Base-by-base conservation (phyloP, 2,329 filamentous ascomycete genomes). In the Metarhizium anisopliae region DNA sequence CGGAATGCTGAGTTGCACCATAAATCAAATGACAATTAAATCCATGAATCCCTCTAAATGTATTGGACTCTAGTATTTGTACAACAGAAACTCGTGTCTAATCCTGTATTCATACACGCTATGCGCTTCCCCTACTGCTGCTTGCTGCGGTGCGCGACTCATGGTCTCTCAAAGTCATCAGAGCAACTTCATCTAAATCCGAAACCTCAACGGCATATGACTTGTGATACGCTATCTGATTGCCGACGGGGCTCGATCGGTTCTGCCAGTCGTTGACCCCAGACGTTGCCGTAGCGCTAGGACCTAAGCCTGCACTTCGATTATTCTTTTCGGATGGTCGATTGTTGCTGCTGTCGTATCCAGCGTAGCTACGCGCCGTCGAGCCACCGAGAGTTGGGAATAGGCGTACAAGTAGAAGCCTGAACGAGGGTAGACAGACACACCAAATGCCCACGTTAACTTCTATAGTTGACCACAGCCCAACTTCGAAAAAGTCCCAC, bases 401-500 rank as follows among this genome's bases (percentile, higher is more conserved):
- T 18, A 58, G 38, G n/a, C 50, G 50, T 1, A 55, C 51, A 8
- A 67, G 50, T 3, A 68, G 54, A 29, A 60, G 59, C 6, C 62
- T 60, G 16, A 67, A 54, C 2, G 64, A 60, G 0, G 67, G 66
- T 55, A 68, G 50, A 53, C 65, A 67, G 13, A 62, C 61, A 54
- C 66, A 55, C 50, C 50, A 53, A 32, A 57, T 55, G 32, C 53
- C 56, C 6, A 57, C 50, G 14, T 57, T 57, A 30, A 67, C 59
- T 58, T 68, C 67, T 18, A 67, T 54, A 6, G 55, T 59, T 5
- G 64, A 66, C 67, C 65, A 68, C 42, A 61, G n/a, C 20, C 56
- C 55, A 6, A 64, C 55, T 18, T 59, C 59, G 49, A 60, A 60
- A 6, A 60, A 63, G 30, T 64, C 60, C 62, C 62, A 65, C 11